Evolutionary conservation across 768 basidiomycete genomes (phyloP).

Genomic region (Trametopsis cervina): DNA sequence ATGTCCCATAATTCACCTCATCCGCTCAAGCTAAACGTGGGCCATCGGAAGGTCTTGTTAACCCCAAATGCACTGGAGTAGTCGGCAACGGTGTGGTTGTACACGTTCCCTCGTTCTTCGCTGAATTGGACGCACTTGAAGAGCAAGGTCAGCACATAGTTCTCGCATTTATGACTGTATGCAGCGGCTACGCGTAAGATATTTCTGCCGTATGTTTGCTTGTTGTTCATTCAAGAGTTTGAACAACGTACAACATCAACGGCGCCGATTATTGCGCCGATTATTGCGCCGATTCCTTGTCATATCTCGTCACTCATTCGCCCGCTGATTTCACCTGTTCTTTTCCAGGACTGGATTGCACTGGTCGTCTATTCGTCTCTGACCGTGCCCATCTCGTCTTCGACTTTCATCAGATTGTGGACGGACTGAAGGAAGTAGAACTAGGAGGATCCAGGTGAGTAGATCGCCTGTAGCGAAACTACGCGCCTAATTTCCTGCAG

Average conservation of each 20-base stretch:
- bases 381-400: conserved; percentile 97
- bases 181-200: no score
- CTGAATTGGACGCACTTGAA: conserved; percentile 82
- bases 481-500: conserved; percentile 29
- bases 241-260: no score
- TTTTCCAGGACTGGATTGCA: conserved; percentile 72
- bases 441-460: conserved; percentile 77
- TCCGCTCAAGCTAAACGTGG: not conserved
- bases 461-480: not conserved
- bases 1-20: conserved; percentile 1
- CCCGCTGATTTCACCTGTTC: not conserved
- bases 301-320: no score
- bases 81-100: conserved; percentile 97
- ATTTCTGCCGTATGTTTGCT: no score
- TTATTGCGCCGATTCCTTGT: no score
- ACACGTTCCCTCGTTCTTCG: conserved; percentile 92
- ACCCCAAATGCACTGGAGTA: conserved; percentile 76
- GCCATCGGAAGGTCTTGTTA: conserved; percentile 62
- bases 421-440: conserved; percentile 96
- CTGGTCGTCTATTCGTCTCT: conserved; percentile 81
- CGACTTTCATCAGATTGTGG: conserved; percentile 99
- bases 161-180: no score
- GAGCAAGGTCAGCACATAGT: conserved; percentile 63
- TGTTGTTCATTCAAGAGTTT: no score
- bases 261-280: no score